A percentile compares a stretch with the other conserved stretches of the same genome.
These are phyloP conservation scores for Anaeramoeba flamelloides DNA, from an alignment of 78 protist genomes.

Conservation along the genomic window DNA sequence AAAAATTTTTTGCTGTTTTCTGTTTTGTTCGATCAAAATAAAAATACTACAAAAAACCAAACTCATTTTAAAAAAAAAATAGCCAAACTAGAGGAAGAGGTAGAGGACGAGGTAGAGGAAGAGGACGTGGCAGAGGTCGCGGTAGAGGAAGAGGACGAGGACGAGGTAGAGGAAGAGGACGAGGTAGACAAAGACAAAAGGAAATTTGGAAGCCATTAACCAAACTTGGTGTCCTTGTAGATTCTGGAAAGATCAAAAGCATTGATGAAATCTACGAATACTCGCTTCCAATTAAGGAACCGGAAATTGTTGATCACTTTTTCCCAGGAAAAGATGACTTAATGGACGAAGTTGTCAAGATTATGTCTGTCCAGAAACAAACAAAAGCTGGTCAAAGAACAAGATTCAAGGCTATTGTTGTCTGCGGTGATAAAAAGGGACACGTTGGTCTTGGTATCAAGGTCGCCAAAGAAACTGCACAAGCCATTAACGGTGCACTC, in stretches of 20 bases:
- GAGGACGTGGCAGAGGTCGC: not conserved
- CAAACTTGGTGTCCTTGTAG: conserved; percentile 98
- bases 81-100: no score
- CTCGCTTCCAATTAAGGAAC: conserved; percentile 98
- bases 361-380: conserved; percentile 98
- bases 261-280: conserved; percentile 92
- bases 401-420: conserved; percentile 91
- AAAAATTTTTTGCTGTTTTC: no score
- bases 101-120: no score
- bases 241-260: conserved; percentile 62
- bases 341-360: conserved; percentile 94
- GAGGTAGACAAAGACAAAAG: conserved; percentile 38
- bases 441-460: conserved; percentile 98
- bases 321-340: conserved; percentile 36
- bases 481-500: conserved; percentile 96
- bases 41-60: no score
- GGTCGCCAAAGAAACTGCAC: conserved; percentile 96
- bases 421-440: conserved; percentile 84
- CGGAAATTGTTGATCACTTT: conserved; percentile 87
- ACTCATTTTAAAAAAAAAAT: no score
- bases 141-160: not conserved
- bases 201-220: conserved; percentile 93
- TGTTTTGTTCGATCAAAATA: no score
- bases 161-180: conserved; percentile 50
- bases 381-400: conserved; percentile 99